These are phyloP conservation scores for Brassica juncea DNA, from an alignment of 345 rosid genomes.

Conservation along the genomic window DNA sequence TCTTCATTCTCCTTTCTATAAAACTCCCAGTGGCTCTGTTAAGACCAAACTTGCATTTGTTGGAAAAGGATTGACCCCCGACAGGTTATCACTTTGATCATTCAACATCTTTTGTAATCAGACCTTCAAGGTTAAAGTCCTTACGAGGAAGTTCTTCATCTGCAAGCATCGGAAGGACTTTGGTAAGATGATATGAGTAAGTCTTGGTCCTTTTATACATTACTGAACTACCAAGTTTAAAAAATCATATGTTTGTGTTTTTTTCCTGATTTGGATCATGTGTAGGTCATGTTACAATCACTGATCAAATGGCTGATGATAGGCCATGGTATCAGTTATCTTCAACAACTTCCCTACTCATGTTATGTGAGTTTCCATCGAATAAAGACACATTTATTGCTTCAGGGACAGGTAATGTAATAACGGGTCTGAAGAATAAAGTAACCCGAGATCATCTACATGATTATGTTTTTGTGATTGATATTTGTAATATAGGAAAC, in stretches of 20 bases:
- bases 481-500: conserved; percentile 44
- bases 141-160: too few species aligned
- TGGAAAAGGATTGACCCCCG: too few species aligned
- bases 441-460: not conserved
- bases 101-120: too few species aligned
- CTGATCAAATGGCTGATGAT: conserved; percentile 90
- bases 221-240: not conserved
- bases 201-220: not conserved
- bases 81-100: too few species aligned
- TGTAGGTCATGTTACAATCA: conserved; percentile 91
- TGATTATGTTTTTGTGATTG: conserved; percentile 1
- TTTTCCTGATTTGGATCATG: not conserved
- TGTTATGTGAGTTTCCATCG: conserved; percentile 64
- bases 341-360: conserved; percentile 77
- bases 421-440: not conserved
- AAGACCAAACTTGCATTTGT: too few species aligned
- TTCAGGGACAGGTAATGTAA: conserved; percentile 52
- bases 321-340: conserved; percentile 70
- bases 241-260: not conserved
- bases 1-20: too few species aligned
- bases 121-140: too few species aligned
- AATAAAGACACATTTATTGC: not conserved
- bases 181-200: too few species aligned
- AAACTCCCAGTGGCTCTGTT: too few species aligned
- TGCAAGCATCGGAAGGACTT: too few species aligned